These are phyloP conservation scores for Aureobasidium sp. DNA, from an alignment of 2,329 filamentous ascomycete species.

Conservation along the genomic window DNA sequence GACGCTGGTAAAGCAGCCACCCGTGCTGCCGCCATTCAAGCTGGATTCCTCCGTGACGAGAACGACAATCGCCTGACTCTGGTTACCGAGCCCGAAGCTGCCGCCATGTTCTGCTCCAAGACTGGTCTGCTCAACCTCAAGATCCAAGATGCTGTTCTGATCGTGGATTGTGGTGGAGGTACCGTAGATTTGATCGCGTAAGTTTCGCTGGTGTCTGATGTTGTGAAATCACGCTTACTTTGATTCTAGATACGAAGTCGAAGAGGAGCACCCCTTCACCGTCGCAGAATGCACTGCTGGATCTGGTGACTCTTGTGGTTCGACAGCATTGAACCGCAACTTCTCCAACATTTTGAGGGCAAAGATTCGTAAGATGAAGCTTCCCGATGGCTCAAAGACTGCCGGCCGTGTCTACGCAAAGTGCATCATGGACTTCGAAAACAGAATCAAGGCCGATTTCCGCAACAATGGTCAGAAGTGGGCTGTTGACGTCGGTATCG, in stretches of 20 bases:
- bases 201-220: background rate
- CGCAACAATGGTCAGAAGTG: conserved; percentile 98
- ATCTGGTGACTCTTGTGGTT: conserved; percentile 94
- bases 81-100: conserved; percentile 93
- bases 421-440: conserved; percentile 99
- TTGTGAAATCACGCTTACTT: background rate
- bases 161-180: conserved; percentile 96
- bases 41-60: conserved; percentile 91
- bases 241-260: conserved; percentile 66
- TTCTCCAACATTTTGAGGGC: conserved; percentile 97
- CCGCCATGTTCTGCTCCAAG: conserved; percentile 96
- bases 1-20: conserved; percentile 97
- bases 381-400: conserved; percentile 92
- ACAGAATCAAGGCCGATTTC: conserved; percentile 99
- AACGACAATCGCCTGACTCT: conserved; percentile 94
- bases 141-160: conserved; percentile 95
- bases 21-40: conserved; percentile 90
- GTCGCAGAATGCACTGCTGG: conserved; percentile 96
- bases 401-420: conserved; percentile 98
- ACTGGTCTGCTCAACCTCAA: conserved; percentile 92
- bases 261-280: conserved; percentile 94
- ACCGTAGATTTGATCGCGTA: conserved; percentile 92
- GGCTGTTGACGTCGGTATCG: conserved; percentile 97
- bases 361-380: conserved; percentile 98
- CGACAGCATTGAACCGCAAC: conserved; percentile 95